A percentile compares a stretch with the other conserved stretches of the same genome.
phyloP scores from a whole-genome alignment of 2,329 filamentous ascomycete species.

The Cucurbitaria berberidis region DNA sequence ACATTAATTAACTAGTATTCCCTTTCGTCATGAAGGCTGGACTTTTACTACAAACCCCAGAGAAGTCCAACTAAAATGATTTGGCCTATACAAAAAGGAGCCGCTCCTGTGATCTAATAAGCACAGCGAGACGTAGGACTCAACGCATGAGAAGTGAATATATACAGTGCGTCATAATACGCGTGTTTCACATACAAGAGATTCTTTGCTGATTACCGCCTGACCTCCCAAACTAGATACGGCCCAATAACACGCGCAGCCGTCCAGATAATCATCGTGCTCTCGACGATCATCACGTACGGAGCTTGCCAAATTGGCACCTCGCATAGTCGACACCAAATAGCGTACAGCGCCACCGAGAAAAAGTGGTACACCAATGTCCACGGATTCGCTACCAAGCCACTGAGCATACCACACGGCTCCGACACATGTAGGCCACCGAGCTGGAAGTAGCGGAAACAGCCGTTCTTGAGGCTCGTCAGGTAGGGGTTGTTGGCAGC shows the following conservation, averaged over 20 bases:
- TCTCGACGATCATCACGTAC: slow-evolving; percentile 66
- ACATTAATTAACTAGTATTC: no score
- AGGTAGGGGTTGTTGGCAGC: slow-evolving; percentile 72
- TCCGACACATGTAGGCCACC: slow-evolving; percentile 75
- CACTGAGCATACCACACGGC: slow-evolving; percentile 81
- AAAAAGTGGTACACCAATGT: slow-evolving; percentile 94
- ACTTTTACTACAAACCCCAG: no score
- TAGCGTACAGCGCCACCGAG: slow-evolving; percentile 83
- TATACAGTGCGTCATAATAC: neutral
- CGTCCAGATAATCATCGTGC: slow-evolving; percentile 75
- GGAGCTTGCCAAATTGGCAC: slow-evolving; percentile 52
- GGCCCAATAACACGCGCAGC: slow-evolving; percentile 84
- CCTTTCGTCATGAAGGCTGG: no score
- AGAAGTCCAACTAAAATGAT: no score
- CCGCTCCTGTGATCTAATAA: neutral
- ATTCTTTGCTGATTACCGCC: slow-evolving; percentile 38
- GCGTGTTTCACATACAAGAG: no score
- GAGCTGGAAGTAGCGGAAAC: slow-evolving; percentile 88
- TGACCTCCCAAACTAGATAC: slow-evolving; percentile 74
- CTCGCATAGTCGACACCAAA: slow-evolving; percentile 70
- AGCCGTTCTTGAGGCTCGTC: slow-evolving; percentile 81
- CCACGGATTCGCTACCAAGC: slow-evolving; percentile 76
- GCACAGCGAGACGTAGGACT: no score
- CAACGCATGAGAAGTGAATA: neutral
- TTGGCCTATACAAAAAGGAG: no score